Percentiles rank a stretch among this genome's conserved stretches.
Conservation (phyloP, 371 early-diverging fungal species). For the Chytridiales sp. region DNA sequence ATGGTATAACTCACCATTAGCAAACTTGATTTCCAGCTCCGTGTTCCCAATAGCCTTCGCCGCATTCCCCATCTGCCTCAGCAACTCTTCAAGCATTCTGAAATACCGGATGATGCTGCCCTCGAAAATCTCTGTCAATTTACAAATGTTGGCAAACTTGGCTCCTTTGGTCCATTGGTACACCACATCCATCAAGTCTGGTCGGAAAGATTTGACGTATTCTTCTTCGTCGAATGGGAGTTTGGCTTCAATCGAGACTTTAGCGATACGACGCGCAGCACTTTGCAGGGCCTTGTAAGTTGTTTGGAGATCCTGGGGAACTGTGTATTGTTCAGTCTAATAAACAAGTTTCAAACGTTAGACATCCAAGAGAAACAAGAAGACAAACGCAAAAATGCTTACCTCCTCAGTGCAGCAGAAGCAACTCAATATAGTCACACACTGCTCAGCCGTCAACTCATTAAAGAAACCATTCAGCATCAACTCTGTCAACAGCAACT, state of each 20-base stretch:
- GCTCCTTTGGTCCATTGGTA: conserved; percentile 95
- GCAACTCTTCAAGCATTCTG: conserved; percentile 93
- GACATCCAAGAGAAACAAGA: background rate
- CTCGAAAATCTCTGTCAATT: conserved; percentile 97
- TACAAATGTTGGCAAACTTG: conserved; percentile 94
- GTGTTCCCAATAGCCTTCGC: conserved; percentile 97
- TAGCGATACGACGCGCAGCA: conserved; percentile 82
- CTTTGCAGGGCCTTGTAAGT: conserved; percentile 85
- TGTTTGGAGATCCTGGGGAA: conserved; percentile 74
- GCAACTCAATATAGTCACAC: conserved; percentile 90
- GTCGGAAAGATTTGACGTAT: conserved; percentile 79
- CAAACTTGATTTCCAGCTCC: conserved; percentile 96
- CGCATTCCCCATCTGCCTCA: conserved; percentile 94
- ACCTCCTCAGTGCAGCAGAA: conserved; percentile 92
- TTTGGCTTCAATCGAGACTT: conserved; percentile 86
- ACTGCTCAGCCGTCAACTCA: conserved; percentile 87
- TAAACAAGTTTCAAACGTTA: background rate
- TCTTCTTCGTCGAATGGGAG: conserved; percentile 75
- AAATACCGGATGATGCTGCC: conserved; percentile 96
- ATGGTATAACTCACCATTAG: conserved; percentile 59
- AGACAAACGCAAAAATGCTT: background rate
- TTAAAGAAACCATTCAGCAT: conserved; percentile 98
- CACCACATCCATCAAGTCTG: conserved; percentile 97
- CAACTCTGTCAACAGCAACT: conserved; percentile 97
- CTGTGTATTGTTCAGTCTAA: conserved; percentile 10